These are phyloP conservation scores for Gentiana dahurica DNA, from an alignment of 257 asterid species.

Conservation along the genomic window DNA sequence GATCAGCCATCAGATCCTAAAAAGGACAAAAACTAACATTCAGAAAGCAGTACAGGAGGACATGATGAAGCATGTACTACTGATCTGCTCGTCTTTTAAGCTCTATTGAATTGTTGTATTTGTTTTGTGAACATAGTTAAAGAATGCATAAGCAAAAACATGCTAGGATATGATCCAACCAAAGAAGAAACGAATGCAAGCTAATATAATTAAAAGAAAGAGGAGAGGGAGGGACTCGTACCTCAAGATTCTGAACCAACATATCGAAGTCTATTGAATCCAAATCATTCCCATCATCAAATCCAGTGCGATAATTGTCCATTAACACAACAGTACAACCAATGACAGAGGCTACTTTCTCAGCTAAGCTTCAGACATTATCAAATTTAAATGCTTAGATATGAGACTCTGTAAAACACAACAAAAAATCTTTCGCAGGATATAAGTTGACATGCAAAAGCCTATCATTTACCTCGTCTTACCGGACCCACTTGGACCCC, in stretches of 20 bases:
- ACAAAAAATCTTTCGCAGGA: not conserved
- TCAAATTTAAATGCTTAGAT: slow-evolving; percentile 19
- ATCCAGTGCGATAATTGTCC: slow-evolving; percentile 94
- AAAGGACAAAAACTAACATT: slow-evolving; percentile 1
- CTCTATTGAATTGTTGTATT: not conserved
- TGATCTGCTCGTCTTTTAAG: slow-evolving; percentile 3
- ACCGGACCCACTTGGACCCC: slow-evolving; percentile 99
- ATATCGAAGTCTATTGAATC: slow-evolving; percentile 86
- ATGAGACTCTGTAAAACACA: not conserved
- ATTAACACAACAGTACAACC: slow-evolving; percentile 80
- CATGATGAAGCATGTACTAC: not conserved
- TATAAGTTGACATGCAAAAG: not conserved
- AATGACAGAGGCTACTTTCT: slow-evolving; percentile 92
- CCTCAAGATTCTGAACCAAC: slow-evolving; percentile 88
- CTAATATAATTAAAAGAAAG: not conserved
- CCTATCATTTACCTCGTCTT: slow-evolving; percentile 60
- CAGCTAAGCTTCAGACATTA: slow-evolving; percentile 84
- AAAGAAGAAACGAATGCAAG: too few relatives aligned
- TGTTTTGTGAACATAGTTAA: not conserved
- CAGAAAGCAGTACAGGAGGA: not conserved
- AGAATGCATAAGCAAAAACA: not conserved
- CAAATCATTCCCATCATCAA: slow-evolving; percentile 82
- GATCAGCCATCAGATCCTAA: slow-evolving; percentile 81
- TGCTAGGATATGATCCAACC: too few relatives aligned
- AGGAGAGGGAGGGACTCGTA: slow-evolving; percentile 12